Evolutionary conservation across 164 flowering plant genomes (phyloP), one percentile per base, ranked within the genome.

Genomic region (Amborella trichopoda): DNA sequence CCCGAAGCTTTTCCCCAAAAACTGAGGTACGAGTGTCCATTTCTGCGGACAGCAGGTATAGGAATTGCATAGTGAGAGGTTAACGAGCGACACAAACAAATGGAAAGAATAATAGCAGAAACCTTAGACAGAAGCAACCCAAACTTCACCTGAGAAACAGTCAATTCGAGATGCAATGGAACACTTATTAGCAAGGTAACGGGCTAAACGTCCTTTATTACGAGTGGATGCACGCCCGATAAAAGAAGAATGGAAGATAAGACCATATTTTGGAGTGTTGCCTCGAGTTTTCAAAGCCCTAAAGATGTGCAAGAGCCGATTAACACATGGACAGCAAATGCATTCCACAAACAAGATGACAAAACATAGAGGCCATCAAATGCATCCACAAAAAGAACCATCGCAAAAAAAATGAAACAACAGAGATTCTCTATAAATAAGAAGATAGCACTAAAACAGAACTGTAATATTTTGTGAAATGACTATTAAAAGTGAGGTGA

Each of bases 111-210:
- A 14, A 21, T 28, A 8, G 41, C 47, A 30, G 39, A 17, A n/a
- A 8, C 1, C 5, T n/a, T 5, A n/a, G 19, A 37, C 19, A 37
- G 1, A 10, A 37, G 5, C n/a, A 5, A 37, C n/a, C n/a, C n/a
- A 28, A 19, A 46, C 18, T 30, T 34, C 50, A 87, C 99, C 99
- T 28, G 88, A 59, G 62, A 91, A 88, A 52, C 95, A 82, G 48
- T 88, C 99, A 56, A 93, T 82, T 18, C 99, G 83, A 40, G 96
- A 80, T 40, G 96, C 99, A 70, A 88, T 88, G 0, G 99, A 93
- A 57, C 99, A 93, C 72, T 93, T 88, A 72, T 93, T 93, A 25
- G 96, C 95, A 55, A 88, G 95, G 66, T 82, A 93, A 22, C 99
- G 94, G 61, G 96, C 99, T 79, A 93, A 79, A 28, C 96, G 83